These are phyloP conservation scores for Fusarium armeniacum DNA, from an alignment of 2,329 filamentous ascomycete species.

Conservation along the genomic window DNA sequence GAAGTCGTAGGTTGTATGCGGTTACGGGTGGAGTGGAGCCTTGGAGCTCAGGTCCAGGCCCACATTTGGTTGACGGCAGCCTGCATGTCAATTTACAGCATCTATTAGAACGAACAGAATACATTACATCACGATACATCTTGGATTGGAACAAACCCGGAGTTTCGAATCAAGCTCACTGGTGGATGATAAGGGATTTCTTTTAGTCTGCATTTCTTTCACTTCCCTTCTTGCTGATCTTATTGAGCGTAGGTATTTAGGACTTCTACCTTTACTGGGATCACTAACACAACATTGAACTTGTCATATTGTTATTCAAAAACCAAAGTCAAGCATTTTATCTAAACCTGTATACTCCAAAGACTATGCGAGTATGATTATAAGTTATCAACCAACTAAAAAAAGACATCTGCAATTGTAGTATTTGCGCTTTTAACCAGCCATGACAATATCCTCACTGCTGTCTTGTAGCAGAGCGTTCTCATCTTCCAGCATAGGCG, in stretches of 20 bases:
- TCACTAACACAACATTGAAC: not conserved
- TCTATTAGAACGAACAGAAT: not conserved
- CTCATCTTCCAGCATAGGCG: conserved; percentile 58
- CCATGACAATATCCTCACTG: conserved; percentile 61
- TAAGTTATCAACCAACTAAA: conserved; percentile 11
- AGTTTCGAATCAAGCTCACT: not conserved
- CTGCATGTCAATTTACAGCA: conserved; percentile 7
- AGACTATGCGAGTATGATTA: conserved; percentile 25
- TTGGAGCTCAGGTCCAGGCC: conserved; percentile 33
- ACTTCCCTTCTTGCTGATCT: no score
- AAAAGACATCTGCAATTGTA: conserved; percentile 22
- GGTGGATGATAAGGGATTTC: no score
- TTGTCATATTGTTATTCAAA: not conserved
- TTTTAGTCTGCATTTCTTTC: not conserved
- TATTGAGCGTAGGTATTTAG: not conserved
- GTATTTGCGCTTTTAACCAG: conserved; percentile 46
- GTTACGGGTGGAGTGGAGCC: conserved; percentile 44
- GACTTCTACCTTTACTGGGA: not conserved
- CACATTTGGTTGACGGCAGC: conserved; percentile 5
- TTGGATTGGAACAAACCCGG: not conserved
- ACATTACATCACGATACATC: not conserved
- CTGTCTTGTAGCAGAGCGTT: conserved; percentile 53
- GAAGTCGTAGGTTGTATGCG: conserved; percentile 24
- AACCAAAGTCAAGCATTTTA: conserved; percentile 25
- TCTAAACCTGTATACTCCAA: conserved; percentile 43